Percentiles rank a stretch among this genome's conserved stretches.
These are phyloP conservation scores for Verticillium nonalfalfae DNA, from an alignment of 2,329 filamentous ascomycete genomes.

Conservation along the genomic window DNA sequence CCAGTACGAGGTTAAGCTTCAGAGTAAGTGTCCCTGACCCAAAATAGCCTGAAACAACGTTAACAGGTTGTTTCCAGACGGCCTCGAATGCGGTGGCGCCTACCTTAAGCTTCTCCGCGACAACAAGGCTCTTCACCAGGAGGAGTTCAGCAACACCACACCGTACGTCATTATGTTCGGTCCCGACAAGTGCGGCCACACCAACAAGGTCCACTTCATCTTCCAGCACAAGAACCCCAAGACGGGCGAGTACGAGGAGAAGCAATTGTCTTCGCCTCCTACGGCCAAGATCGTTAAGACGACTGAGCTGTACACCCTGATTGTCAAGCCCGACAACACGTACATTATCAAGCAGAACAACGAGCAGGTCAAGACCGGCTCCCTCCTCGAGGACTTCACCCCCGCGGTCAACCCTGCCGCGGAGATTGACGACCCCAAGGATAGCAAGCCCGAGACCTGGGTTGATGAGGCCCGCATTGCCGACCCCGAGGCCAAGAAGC, in stretches of 20 bases:
- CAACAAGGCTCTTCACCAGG: conserved; percentile 92
- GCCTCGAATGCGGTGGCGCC: conserved; percentile 94
- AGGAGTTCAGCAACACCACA: conserved; percentile 96
- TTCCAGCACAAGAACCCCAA: conserved; percentile 99
- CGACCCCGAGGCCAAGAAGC: conserved; percentile 91
- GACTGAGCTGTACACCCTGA: conserved; percentile 90
- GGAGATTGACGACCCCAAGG: conserved; percentile 93
- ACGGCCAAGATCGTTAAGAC: conserved; percentile 86
- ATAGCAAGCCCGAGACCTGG: conserved; percentile 93
- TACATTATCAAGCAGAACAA: conserved; percentile 90
- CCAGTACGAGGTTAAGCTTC: conserved; percentile 98
- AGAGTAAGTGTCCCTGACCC: conserved; percentile 58
- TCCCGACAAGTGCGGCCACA: conserved; percentile 97
- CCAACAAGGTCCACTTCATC: conserved; percentile 98
- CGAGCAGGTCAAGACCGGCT: conserved; percentile 80
- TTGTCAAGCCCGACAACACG: conserved; percentile 94
- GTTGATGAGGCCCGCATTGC: conserved; percentile 87
- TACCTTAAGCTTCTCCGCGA: conserved; percentile 99
- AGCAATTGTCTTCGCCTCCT: conserved; percentile 84
- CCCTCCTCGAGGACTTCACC: conserved; percentile 86
- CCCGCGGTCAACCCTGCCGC: conserved; percentile 89
- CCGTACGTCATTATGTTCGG: conserved; percentile 99
- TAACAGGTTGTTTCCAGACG: conserved; percentile 48
- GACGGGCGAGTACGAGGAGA: conserved; percentile 99
- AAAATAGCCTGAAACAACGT: background rate